Base-by-base conservation (phyloP, 2,329 filamentous ascomycete genomes). In the Cytospora piceicola region DNA sequence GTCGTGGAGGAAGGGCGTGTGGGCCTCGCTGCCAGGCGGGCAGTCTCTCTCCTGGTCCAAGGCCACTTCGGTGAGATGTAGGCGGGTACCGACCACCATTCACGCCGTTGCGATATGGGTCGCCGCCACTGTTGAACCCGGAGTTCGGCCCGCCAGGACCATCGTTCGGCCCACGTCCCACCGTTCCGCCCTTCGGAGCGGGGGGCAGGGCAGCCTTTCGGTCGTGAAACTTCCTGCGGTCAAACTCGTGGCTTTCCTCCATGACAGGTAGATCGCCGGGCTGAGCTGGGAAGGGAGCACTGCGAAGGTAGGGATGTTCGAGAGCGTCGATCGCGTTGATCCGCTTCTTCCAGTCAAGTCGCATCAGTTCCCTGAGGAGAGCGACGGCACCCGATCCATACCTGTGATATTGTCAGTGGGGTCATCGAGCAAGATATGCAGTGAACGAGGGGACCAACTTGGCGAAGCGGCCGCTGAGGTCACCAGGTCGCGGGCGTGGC, bases 241-340 rank as follows among this genome's bases (percentile, higher is more conserved):
- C 95, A n/a, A 98, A 82, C 77, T 99, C 95, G 77, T 99, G 95
- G 54, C 93, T 97, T 73, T 97, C 94, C 74, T 96, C 92, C 73
- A 97, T 98, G 20, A 82, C 85, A 2, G 95, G 95, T n/a, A 99
- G 85, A 59, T 98, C 93, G 69, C 90, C 89, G 1, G 95, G 93
- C 63, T 86, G 86, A 49, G 94, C 88, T 11, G 95, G 95, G 5
- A 90, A 81, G 4, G 95, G 95, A 1, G 85, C 78, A 64, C 87
- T 90, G 68, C 87, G 89, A 80, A 99, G 98, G 77, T 97, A 99
- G 0, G 92, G 88, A 73, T 99, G 95, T 69, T 96, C 86, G 27
- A 99, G 81, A 1, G 95, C 95, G 78, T 99, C 95, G 30, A 96
- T 91, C 0, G 95, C 95, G 74, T 98, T 99, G 75, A 96, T 90